phyloP scores from a whole-genome alignment of 2,329 filamentous ascomycete species.

The Pseudogymnoascus sp. region DNA sequence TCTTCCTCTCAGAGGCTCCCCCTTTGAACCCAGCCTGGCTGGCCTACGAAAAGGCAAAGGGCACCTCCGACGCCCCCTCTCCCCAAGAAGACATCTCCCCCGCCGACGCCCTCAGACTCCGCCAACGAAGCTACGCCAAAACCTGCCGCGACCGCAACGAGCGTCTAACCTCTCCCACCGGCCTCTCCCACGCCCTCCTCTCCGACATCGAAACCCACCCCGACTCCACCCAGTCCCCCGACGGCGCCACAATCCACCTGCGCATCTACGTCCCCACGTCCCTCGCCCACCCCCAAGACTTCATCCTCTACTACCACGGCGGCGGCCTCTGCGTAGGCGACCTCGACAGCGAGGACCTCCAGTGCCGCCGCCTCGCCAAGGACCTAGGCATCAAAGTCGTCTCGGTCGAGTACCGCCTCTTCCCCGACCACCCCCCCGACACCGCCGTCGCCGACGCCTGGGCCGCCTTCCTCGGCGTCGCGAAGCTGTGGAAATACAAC shows the following conservation, averaged over 20 bases:
- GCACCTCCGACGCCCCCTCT: conserved; percentile 24
- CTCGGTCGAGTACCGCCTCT: conserved; percentile 40
- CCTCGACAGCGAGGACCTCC: conserved; percentile 41
- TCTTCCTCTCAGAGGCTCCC: conserved; percentile 22
- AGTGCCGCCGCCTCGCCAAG: conserved; percentile 35
- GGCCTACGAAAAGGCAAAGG: conserved; percentile 29
- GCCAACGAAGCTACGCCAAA: conserved; percentile 34
- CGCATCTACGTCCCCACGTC: conserved; percentile 15
- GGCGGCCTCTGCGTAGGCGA: conserved; percentile 40
- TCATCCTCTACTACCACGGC: conserved; percentile 41
- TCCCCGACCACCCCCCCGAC: conserved; percentile 30
- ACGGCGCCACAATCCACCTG: conserved; percentile 14
- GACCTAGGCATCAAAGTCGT: conserved; percentile 30
- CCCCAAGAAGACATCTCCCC: conserved; percentile 19
- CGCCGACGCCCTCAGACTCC: conserved; percentile 16
- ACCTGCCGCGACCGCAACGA: conserved; percentile 33
- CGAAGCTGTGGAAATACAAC: background rate
- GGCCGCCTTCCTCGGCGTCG: conserved; percentile 20
- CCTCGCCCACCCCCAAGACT: conserved; percentile 12
- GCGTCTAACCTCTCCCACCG: conserved; percentile 26
- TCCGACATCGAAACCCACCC: conserved; percentile 25
- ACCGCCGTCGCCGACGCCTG: conserved; percentile 4
- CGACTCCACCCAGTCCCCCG: conserved; percentile 5
- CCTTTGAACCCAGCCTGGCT: conserved; percentile 35
- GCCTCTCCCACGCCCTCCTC: conserved; percentile 31